Conservation (phyloP, 2,329 filamentous ascomycete species). For the Mollisiaceae sp. region DNA sequence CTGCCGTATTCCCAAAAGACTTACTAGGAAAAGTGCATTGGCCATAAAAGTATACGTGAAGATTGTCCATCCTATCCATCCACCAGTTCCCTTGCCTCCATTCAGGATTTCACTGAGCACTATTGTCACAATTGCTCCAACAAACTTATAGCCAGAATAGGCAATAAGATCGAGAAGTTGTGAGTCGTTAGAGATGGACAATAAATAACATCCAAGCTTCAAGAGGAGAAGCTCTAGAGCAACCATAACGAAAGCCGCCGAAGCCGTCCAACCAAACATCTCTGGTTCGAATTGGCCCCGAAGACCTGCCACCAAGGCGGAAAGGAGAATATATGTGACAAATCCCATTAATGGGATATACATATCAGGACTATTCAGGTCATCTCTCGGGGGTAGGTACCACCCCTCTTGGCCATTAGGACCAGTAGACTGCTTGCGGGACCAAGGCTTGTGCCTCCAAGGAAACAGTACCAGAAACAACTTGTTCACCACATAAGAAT, state of each 20-base stretch:
- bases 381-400: conserved; percentile 91
- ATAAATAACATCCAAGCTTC: conserved; percentile 90
- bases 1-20: conserved; percentile 40
- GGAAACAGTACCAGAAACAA: conserved; percentile 93
- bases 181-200: conserved; percentile 92
- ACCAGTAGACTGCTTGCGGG: conserved; percentile 79
- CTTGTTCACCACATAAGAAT: conserved; percentile 94
- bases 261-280: conserved; percentile 86
- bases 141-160: conserved; percentile 98
- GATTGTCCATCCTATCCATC: conserved; percentile 86
- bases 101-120: conserved; percentile 78
- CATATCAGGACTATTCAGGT: conserved; percentile 98
- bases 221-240: conserved; percentile 87
- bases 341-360: conserved; percentile 99
- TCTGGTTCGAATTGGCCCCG: conserved; percentile 93
- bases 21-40: conserved; percentile 92
- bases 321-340: conserved; percentile 95
- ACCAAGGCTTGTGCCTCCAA: conserved; percentile 98
- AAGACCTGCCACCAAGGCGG: conserved; percentile 86
- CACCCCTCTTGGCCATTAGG: conserved; percentile 72
- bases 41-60: conserved; percentile 93
- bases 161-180: conserved; percentile 93
- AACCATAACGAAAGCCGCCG: conserved; percentile 81
- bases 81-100: conserved; percentile 79
- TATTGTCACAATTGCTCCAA: conserved; percentile 91